Base-by-base conservation (phyloP, 2,329 filamentous ascomycete genomes). In the Epichloe brachyelytri region DNA sequence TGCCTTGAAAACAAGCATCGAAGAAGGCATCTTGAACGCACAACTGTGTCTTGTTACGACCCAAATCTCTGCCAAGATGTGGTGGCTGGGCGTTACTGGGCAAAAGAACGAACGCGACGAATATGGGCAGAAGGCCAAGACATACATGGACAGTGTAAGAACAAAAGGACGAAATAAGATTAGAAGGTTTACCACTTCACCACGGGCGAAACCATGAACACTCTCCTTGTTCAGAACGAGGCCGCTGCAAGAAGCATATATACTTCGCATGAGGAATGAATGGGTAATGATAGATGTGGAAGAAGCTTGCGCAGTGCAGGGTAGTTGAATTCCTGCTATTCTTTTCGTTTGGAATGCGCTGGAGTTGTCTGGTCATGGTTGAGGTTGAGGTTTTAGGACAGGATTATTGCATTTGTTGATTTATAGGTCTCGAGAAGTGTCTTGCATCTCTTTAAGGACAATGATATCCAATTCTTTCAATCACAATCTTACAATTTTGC, bases 51-150 rank as follows among this genome's bases (percentile, higher is more conserved):
- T 82, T 10, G 63, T 80, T 30, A 70, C 70, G 39, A 75, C 78
- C 14, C 79, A 80, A 59, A 67, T 83, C 26, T 67, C 67, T 43
- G 78, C 79, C 14, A 78, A 74, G 61, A 67, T 80, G 34, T 70
- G 74, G 65, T 82, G 77, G 77, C 65, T 82, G 47, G 75, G 71
- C 60, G 47, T 78, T 34, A 75, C 71, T 48, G 75, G 76, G 19
- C 74, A 72, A 57, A 62, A 58, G 3, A 67, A 72, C 15, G 74
- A 78, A 56, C 66, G 72, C 48, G 60, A 66, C 3, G 65, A 65
- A 2, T 80, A 79, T 54, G 57, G 69, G 51, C 63, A 60, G 48
- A 77, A 76, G 55, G 78, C 77, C 10, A 67, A 67, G 47, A 54
- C 57, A 1, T 72, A 70, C 53, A 55, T 74, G 48, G 63, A 66